phyloP scores from a whole-genome alignment of 495 filamentous ascomycete species.

The Haplographium delicatum region DNA sequence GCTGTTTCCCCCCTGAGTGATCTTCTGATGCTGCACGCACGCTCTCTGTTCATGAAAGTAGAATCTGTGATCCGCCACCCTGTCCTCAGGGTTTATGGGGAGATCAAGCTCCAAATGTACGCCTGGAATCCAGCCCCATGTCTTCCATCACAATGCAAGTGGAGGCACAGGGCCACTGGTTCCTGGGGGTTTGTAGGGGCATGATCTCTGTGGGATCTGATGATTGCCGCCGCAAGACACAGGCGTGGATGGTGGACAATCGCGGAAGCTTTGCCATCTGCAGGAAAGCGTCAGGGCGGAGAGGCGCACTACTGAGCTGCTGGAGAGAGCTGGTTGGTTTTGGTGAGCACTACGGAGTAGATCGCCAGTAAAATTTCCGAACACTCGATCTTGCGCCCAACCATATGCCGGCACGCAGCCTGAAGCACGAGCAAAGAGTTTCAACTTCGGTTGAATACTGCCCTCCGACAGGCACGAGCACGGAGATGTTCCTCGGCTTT shows the following conservation, averaged over 20 bases:
- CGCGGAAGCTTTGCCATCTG: neutral
- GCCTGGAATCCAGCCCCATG: too few relatives aligned
- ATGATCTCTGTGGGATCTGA: neutral
- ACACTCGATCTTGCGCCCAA: constrained; percentile 6
- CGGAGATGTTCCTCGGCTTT: too few relatives aligned
- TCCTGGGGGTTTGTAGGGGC: too few relatives aligned
- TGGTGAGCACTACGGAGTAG: too few relatives aligned
- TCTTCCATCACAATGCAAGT: too few relatives aligned
- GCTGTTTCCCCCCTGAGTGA: constrained; percentile 1
- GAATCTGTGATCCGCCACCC: too few relatives aligned
- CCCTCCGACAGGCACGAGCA: neutral
- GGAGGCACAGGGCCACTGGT: too few relatives aligned
- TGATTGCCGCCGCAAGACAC: neutral
- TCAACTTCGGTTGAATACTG: constrained; percentile 6
- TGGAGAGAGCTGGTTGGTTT: too few relatives aligned
- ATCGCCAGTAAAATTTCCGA: constrained; percentile 15
- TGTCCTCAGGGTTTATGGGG: too few relatives aligned
- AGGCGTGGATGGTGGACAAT: neutral
- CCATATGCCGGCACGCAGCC: neutral
- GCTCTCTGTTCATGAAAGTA: too few relatives aligned
- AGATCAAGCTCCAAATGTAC: too few relatives aligned
- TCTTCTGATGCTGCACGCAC: constrained; percentile 4
- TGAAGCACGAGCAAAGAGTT: constrained; percentile 1
- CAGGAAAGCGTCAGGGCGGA: neutral
- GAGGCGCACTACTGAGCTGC: neutral